Evolutionary conservation across 1,284 basidiomycete species (phyloP).

Genomic region (Austroboletus novae-zelandiae): DNA sequence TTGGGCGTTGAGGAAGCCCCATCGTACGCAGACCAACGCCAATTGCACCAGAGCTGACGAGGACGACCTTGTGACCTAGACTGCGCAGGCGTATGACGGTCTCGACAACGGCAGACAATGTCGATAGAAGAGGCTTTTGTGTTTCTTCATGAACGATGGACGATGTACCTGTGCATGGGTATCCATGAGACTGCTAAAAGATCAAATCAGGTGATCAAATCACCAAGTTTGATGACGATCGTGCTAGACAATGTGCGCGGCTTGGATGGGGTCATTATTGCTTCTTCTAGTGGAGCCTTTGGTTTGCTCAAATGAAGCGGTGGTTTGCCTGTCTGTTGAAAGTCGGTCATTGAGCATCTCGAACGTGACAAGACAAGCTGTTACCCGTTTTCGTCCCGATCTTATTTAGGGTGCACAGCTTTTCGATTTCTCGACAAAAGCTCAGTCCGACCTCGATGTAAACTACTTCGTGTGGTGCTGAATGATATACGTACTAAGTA

Average conservation of each 20-base stretch:
- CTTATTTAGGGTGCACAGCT: no score
- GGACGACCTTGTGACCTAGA: constrained; percentile 89
- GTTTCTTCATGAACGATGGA: constrained; percentile 92
- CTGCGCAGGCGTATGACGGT: constrained; percentile 79
- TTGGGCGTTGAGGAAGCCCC: constrained; percentile 79
- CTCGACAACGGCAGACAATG: constrained; percentile 90
- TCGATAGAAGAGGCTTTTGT: constrained; percentile 87
- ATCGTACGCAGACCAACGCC: constrained; percentile 93
- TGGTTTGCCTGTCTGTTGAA: constrained; percentile 10
- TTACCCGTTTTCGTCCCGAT: no score
- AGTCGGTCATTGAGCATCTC: constrained; percentile 8
- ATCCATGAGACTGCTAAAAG: neutral
- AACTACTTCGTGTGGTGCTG: no score
- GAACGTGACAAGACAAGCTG: no score
- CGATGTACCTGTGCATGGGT: constrained; percentile 69
- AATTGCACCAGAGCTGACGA: constrained; percentile 96
- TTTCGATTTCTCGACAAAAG: no score
- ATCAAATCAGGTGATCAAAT: neutral
- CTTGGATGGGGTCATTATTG: constrained; percentile 16
- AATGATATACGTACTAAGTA: no score
- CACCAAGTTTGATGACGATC: constrained; percentile 87
- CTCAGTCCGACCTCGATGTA: no score
- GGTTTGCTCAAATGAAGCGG: neutral
- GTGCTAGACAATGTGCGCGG: constrained; percentile 46
- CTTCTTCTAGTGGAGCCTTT: constrained; percentile 7